Conservation (phyloP, 208 protist genomes). For the Crithidia brevicula region DNA sequence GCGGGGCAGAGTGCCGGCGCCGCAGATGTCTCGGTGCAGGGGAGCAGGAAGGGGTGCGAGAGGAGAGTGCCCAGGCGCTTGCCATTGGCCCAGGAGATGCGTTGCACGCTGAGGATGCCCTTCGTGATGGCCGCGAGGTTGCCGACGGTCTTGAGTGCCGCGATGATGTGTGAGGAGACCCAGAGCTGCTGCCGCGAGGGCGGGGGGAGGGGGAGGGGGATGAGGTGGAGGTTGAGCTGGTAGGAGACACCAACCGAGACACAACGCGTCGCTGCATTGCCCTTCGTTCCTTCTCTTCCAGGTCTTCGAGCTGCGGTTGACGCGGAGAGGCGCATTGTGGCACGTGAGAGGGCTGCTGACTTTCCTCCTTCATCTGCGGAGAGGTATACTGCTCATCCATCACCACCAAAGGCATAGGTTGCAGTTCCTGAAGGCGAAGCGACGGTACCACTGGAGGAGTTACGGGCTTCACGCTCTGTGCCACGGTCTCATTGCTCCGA, state of each 20-base stretch:
- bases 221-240: neutral
- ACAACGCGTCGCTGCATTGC: neutral
- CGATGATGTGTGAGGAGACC: too few relatives aligned
- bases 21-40: neutral
- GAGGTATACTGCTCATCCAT: too few relatives aligned
- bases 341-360: neutral
- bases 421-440: too few relatives aligned
- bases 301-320: neutral
- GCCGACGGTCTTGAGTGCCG: too few relatives aligned
- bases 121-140: too few relatives aligned
- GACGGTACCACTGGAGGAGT: too few relatives aligned
- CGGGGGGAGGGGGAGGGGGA: neutral
- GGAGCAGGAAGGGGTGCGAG: too few relatives aligned
- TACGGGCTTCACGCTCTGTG: too few relatives aligned
- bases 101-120: neutral
- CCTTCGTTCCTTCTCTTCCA: neutral
- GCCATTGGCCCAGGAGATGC: neutral
- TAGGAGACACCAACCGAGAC: neutral
- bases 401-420: too few relatives aligned
- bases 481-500: too few relatives aligned
- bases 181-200: neutral
- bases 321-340: too few relatives aligned
- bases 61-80: neutral
- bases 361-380: too few relatives aligned
- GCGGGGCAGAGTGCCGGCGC: neutral